These are phyloP conservation scores for Penicillium palitans DNA, from an alignment of 2,329 filamentous ascomycete genomes.

Conservation along the genomic window DNA sequence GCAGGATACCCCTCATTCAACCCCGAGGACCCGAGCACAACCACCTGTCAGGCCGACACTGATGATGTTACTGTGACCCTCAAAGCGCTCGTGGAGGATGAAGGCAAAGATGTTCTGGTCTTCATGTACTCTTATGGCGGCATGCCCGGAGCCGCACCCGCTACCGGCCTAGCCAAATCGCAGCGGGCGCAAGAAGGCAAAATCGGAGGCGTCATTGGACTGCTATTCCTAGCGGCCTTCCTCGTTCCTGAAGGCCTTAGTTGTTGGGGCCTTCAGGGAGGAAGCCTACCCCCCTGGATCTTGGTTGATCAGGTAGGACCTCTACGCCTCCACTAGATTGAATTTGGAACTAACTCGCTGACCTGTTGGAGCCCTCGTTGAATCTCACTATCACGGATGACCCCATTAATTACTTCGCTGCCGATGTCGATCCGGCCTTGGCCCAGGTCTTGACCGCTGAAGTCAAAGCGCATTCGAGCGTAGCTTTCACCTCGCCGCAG, in stretches of 20 bases:
- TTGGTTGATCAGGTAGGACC: constrained; percentile 24
- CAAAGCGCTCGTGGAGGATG: neutral
- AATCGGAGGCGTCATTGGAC: constrained; percentile 15
- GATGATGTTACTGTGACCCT: constrained; percentile 24
- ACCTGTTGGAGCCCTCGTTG: neutral
- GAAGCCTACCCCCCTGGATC: constrained; percentile 26
- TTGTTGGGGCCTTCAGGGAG: constrained; percentile 25
- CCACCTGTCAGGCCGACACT: constrained; percentile 36
- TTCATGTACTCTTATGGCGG: neutral
- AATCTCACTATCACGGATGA: constrained; percentile 19
- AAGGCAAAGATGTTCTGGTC: neutral
- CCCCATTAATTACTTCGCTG: constrained; percentile 17
- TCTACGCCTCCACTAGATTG: neutral
- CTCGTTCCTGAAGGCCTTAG: constrained; percentile 37
- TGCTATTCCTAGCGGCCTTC: constrained; percentile 39
- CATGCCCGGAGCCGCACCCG: neutral
- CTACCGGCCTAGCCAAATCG: neutral
- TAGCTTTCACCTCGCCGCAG: constrained; percentile 26
- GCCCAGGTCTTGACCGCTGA: constrained; percentile 5
- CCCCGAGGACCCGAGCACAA: constrained; percentile 27
- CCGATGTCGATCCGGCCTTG: constrained; percentile 11
- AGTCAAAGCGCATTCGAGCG: constrained; percentile 25
- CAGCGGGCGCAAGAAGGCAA: constrained; percentile 13
- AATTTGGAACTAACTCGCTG: neutral
- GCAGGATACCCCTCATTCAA: constrained; percentile 31